Evolutionary conservation across 345 rosid species (phyloP), one percentile per base, ranked within the genome.

Genomic region (Aquilaria sinensis): DNA sequence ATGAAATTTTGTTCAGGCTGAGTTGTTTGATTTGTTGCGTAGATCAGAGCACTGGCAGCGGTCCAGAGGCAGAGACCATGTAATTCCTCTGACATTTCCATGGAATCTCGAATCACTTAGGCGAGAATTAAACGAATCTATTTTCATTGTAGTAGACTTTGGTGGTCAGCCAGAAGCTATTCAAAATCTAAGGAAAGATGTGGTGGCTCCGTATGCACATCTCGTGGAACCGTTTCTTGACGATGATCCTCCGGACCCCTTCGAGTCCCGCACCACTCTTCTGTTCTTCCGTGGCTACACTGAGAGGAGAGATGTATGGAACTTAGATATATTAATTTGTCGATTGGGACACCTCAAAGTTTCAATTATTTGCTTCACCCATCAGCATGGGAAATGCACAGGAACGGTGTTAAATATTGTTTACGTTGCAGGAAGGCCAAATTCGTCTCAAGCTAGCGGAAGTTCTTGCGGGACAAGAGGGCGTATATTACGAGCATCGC

Each of bases 11-110:
- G 7, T 37, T 37, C 43, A 37, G 43, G 43, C 5, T 37, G 43
- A 37, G 5, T 37, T 37, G 5, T 5, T 37, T 5, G 43, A 37
- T 5, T 4, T 82, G 63, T 64, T 94, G 81, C 73, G 51, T 64
- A 70, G 72, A 15, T 90, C 99, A 1, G 77, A 83, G 70, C 82
- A 88, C 70, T 94, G 96, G 96, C 89, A 90, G 77, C 85, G 86
- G 60, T 94, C 99, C 65, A 82, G 82, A 63, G 97, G 99, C 37
- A 88, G 85, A 78, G 99, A 94, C 78, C 99, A 94, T 66, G 89
- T 94, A 67, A 85, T 94, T 82, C 92, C 96, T 31, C 88, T 90
- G 96, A 88, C 96, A 65, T 97, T 90, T 81, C 99, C 99, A 16
- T 90, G 90, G 75, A 97, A 97, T 62, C 86, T 94, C 72, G 83